Percentiles rank a stretch among this genome's conserved stretches.
Evolutionary conservation across 257 asterid species (phyloP).

Genomic region (Pogostemon cablin): DNA sequence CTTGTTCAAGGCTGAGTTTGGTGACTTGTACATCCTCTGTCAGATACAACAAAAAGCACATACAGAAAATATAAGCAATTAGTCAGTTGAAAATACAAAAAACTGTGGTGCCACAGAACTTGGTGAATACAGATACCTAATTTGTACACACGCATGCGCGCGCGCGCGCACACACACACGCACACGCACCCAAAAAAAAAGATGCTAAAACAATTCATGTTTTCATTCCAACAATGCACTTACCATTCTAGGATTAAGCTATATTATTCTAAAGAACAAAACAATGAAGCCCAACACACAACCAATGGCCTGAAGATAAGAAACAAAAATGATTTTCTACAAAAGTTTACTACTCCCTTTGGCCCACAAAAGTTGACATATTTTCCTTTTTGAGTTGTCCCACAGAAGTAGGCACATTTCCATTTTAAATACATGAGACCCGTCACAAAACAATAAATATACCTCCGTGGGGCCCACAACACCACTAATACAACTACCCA

Average conservation of each 20-base stretch:
- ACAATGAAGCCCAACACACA: neutral
- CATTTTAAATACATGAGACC: too few species aligned
- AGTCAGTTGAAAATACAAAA: neutral
- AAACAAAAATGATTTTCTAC: too few species aligned
- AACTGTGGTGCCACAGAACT: neutral
- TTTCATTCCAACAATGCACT: neutral
- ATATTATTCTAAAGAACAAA: neutral
- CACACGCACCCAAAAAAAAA: too few species aligned
- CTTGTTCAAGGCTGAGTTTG: conserved; percentile 77
- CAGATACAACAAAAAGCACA: neutral
- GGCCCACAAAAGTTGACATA: too few species aligned
- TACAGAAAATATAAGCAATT: neutral
- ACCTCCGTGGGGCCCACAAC: too few species aligned
- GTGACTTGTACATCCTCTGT: conserved; percentile 82
- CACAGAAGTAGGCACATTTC: too few species aligned
- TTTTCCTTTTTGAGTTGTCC: too few species aligned
- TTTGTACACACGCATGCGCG: too few species aligned
- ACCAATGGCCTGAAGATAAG: neutral
- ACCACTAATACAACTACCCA: too few species aligned
- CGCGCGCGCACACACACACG: too few species aligned
- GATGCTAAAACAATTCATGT: neutral
- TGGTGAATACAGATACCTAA: neutral
- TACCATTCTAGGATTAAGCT: neutral
- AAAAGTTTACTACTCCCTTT: too few species aligned
- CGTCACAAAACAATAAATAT: too few species aligned